Percentiles rank a stretch among this genome's conserved stretches.
Evolutionary conservation across 2,329 filamentous ascomycete species (phyloP).

Genomic region (Monilinia aucupariae): DNA sequence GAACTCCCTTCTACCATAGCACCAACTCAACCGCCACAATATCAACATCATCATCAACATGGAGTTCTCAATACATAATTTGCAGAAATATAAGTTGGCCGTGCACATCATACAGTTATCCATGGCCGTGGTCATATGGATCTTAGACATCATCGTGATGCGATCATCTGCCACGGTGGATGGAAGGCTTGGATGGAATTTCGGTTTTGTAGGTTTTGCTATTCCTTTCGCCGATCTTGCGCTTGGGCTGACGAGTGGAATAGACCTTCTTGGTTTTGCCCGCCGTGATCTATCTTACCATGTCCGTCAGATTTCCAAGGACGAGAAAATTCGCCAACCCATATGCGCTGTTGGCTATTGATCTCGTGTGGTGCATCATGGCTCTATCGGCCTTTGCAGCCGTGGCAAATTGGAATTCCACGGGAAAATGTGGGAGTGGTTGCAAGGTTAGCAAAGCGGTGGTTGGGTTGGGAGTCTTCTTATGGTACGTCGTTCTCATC

Average conservation of each 20-base stretch:
- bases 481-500: slow-evolving; percentile 47
- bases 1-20: no score
- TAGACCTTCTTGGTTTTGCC: slow-evolving; percentile 62
- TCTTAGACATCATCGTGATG: slow-evolving; percentile 56
- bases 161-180: slow-evolving; percentile 46
- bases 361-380: slow-evolving; percentile 52
- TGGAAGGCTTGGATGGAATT: slow-evolving; percentile 58
- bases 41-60: slow-evolving; percentile 20
- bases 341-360: slow-evolving; percentile 54
- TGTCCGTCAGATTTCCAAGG: slow-evolving; percentile 58
- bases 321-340: slow-evolving; percentile 58
- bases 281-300: slow-evolving; percentile 59
- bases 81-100: slow-evolving; percentile 45
- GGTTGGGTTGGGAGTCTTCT: slow-evolving; percentile 57
- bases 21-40: not conserved
- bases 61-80: slow-evolving; percentile 33
- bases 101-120: slow-evolving; percentile 52
- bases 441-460: slow-evolving; percentile 59
- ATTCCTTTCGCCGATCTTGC: not conserved
- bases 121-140: slow-evolving; percentile 51
- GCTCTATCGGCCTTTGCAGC: slow-evolving; percentile 64
- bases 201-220: slow-evolving; percentile 50
- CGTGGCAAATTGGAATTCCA: slow-evolving; percentile 58
- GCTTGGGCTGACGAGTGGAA: slow-evolving; percentile 2
- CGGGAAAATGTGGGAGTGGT: slow-evolving; percentile 48